Evolutionary conservation across 495 filamentous ascomycete genomes (phyloP).

Genomic region (Talaromyces adpressus): DNA sequence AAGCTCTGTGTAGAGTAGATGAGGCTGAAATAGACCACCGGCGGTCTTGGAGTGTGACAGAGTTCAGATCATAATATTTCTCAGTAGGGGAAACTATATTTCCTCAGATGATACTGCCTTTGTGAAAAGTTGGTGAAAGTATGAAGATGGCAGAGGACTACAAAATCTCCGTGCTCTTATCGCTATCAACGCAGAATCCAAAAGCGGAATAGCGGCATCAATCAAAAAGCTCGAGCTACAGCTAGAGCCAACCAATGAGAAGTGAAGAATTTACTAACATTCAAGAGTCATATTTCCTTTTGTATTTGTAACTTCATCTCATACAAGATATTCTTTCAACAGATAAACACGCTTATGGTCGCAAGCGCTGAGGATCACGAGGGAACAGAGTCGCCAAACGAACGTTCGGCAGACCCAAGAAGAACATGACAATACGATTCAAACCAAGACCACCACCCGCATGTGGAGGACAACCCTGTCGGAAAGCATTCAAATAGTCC

Average conservation of each 20-base stretch:
- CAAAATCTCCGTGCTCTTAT: slow-evolving; percentile 3
- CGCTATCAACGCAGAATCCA: not conserved
- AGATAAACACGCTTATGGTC: slow-evolving; percentile 41
- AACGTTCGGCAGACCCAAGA: slow-evolving; percentile 75
- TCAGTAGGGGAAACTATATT: not conserved
- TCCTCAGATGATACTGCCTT: not conserved
- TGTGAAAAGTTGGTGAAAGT: not conserved
- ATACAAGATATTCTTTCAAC: not conserved
- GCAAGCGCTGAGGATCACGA: slow-evolving; percentile 74
- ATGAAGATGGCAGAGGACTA: not conserved
- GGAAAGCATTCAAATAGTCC: slow-evolving; percentile 79
- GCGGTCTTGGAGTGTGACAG: not conserved
- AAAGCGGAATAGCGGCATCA: not conserved
- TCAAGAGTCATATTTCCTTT: slow-evolving; percentile 2
- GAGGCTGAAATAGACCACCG: not conserved
- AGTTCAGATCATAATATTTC: not conserved
- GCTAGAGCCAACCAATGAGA: not conserved
- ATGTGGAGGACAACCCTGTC: slow-evolving; percentile 71
- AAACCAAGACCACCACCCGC: slow-evolving; percentile 82
- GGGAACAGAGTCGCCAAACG: slow-evolving; percentile 74
- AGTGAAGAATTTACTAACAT: not conserved
- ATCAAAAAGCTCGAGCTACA: not conserved
- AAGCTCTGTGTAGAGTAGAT: not conserved
- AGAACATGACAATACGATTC: slow-evolving; percentile 86
- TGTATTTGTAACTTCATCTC: not conserved